Conservation (phyloP, 192 early-diverging fungal genomes). For the Rhizophagus sp. region DNA sequence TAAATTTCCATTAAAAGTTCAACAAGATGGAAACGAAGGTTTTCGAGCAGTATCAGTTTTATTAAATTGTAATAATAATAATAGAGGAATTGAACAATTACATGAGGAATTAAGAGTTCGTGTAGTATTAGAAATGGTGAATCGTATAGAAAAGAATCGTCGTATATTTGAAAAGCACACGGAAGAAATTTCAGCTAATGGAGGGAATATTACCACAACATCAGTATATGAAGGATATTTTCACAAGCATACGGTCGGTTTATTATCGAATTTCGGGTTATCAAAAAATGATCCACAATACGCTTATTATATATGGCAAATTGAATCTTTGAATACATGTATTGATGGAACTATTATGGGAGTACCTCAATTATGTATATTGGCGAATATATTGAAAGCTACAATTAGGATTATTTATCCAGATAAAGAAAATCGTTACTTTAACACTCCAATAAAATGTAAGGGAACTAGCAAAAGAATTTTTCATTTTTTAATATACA, state of each 20-base stretch:
- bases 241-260: neutral
- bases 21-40: constrained; percentile 7
- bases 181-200: constrained; percentile 8
- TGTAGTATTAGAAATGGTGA: constrained; percentile 4
- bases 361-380: constrained; percentile 6
- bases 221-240: neutral
- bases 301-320: neutral
- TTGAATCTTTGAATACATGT: constrained; percentile 16
- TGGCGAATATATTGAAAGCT: constrained; percentile 12
- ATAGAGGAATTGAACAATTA: neutral
- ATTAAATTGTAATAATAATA: neutral
- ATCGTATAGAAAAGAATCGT: neutral
- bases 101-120: constrained; percentile 10
- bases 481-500: neutral
- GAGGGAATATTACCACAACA: neutral
- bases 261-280: neutral
- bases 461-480: neutral
- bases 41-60: constrained; percentile 3
- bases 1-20: neutral
- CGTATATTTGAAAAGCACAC: neutral
- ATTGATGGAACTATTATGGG: neutral
- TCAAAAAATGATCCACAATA: neutral
- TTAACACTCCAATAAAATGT: neutral
- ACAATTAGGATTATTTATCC: constrained; percentile 12
- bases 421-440: constrained; percentile 1